Conservation (phyloP, 176 grass and related monocot species). For the Stipa capillata region DNA sequence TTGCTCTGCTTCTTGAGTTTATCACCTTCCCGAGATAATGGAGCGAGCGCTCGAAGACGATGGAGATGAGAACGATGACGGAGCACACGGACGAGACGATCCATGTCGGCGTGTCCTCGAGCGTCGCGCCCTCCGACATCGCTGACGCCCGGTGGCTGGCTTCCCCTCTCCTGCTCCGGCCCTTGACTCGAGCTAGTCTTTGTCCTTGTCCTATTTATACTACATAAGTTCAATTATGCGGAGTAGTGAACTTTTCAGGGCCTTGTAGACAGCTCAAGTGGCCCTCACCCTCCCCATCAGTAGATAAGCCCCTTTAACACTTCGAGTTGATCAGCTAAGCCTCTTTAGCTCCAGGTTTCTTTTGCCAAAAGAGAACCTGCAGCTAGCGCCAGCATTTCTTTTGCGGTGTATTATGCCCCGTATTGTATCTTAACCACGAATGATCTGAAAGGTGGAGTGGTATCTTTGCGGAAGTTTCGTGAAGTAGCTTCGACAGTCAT, state of each 20-base stretch:
- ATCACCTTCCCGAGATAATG: conserved; percentile 64
- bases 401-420: background rate
- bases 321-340: background rate
- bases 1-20: background rate
- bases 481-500: background rate
- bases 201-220: background rate
- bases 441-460: background rate
- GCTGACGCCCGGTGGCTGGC: background rate
- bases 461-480: background rate
- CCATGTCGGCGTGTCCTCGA: conserved; percentile 83
- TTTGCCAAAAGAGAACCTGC: background rate
- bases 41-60: conserved; percentile 67
- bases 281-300: background rate
- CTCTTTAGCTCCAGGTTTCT: background rate
- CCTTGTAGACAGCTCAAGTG: background rate
- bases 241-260: background rate
- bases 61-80: conserved; percentile 68
- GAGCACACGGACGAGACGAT: conserved; percentile 67
- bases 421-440: background rate
- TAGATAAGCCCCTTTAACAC: background rate
- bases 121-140: conserved; percentile 18
- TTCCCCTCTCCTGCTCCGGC: background rate
- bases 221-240: background rate
- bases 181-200: background rate
- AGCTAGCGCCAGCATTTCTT: background rate